Evolutionary conservation across 2,329 filamentous ascomycete species (phyloP).

Genomic region (Ceratocystiopsis brevicomis): DNA sequence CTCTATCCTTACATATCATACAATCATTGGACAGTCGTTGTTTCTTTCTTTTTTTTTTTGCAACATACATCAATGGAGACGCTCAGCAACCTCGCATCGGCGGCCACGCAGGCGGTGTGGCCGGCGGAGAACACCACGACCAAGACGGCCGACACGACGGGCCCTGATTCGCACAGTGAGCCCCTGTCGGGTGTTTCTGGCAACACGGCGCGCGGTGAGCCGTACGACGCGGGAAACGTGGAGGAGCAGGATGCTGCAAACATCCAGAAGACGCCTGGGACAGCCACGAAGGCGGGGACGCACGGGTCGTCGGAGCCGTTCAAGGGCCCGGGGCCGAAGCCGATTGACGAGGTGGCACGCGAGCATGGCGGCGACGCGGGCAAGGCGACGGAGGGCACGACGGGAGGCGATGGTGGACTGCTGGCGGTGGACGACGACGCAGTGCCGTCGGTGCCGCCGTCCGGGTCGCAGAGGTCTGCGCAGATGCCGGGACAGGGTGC

Average conservation of each 20-base stretch:
- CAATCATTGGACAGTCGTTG: neutral
- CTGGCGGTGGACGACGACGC: neutral
- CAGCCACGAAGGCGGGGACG: no score
- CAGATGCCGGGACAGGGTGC: no score
- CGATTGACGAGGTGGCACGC: slow-evolving; percentile 19
- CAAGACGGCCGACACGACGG: neutral
- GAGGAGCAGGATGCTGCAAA: slow-evolving; percentile 2
- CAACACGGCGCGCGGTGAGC: slow-evolving; percentile 46
- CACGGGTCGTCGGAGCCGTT: slow-evolving; percentile 6
- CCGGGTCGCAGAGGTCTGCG: no score
- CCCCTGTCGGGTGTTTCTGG: slow-evolving; percentile 55
- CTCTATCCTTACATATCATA: neutral
- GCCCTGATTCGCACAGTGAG: slow-evolving; percentile 29
- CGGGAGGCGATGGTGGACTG: neutral
- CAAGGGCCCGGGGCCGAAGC: slow-evolving; percentile 24
- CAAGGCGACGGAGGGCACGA: no score
- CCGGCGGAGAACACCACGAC: slow-evolving; percentile 15
- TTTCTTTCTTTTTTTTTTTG: neutral
- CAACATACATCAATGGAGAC: slow-evolving; percentile 49
- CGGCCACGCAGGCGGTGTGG: slow-evolving; percentile 30
- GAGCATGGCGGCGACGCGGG: slow-evolving; percentile 12
- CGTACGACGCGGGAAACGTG: slow-evolving; percentile 59
- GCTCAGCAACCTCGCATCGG: slow-evolving; percentile 35
- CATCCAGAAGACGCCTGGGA: no score
- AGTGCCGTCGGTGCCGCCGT: no score